Base-by-base conservation (phyloP, 148 eudicot genomes). In the Chenopodium suecicum region DNA sequence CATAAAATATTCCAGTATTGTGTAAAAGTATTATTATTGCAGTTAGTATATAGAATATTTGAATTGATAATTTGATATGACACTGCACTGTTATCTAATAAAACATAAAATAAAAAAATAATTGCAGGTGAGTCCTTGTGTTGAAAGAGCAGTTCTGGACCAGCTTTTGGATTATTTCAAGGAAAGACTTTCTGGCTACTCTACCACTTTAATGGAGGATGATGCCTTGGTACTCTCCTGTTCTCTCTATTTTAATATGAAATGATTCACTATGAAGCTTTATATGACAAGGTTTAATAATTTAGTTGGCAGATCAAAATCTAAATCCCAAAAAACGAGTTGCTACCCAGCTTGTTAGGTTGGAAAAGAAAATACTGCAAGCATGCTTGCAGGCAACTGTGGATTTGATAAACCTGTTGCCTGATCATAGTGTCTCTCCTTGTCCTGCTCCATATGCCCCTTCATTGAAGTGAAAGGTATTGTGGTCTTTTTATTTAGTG, bases 361-460 rank as follows among this genome's bases (percentile, higher is more conserved):
- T 89, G 91, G 99, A 96, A 85, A 96, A 96, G 93, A 96, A 88
- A 85, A 94, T 96, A 58, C 82, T 96, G 65, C 91, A 80, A 80
- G 91, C 92, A 72, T 96, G 99, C 79, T 84, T 94, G 88, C 62
- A 90, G 90, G 91, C 88, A 58, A 86, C 97, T 78, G 70, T 83
- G 78, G 97, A 91, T 65, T 83, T 92, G 70, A 90, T 94, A 78
- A 70, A 87, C 82, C 87, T 87, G 88, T 83, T 96, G 72, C 99
- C 99, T 69, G 99, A 96, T 87, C 83, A 83, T 78, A 87, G 91
- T 69, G 77, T 94, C 81, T 92, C 98, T 88, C 98, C 99, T 48
- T 96, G 99, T 83, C 98, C 98, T 37, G 97, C 98, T 82, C 97
- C 94, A 83, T 90, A 91, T 88, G 93, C 98, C 52, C 99, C 99